Base-by-base conservation (phyloP, 495 filamentous ascomycete genomes). In the Platismatia glauca region DNA sequence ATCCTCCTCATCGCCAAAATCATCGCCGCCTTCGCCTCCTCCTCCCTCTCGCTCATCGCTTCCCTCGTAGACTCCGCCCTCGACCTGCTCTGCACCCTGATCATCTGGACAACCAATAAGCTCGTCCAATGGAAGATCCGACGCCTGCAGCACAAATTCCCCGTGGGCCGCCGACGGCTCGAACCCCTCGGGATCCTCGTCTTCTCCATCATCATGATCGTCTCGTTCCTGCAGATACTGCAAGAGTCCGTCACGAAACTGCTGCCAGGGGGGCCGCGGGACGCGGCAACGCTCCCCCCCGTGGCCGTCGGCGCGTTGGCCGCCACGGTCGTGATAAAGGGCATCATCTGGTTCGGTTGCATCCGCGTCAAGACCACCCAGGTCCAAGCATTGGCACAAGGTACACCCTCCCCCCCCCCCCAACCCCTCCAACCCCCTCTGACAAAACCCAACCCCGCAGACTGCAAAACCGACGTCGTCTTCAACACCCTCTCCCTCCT, bases 401-500 rank as follows among this genome's bases (percentile, higher is more conserved):
- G 82, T 66, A 79, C 79, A 31, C 24, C 46, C 34, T n/a, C 31
- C 53, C 24, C 59, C 18, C 31, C 22, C 20, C 44, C 0, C 3
- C 9, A 18, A 15, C 3, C 20, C 31, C n/a, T 18, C 44, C 27
- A 22, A 38, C 0, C 3, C 9, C 1, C 11, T 34, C 34, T 31
- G 3, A 46, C 27, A 16, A 33, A 48, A 0, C 4, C n/a, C 4
- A 53, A 48, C 7, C 11, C 44, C 7, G 12, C 44, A 62, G 67
- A 69, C 43, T 69, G 64, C n/a, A 79, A 87, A 71, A 88, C 86
- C 3, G 79, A 87, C 69, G 88, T 97, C 2, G 79, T 96, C 13
- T 97, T 97, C 81, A 97, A 97, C 70, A 87, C 81, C 9, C 91
- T 95, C 66, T 91, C 87, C 62, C 92, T 97, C 65, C 82, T 69